Percentiles rank a stretch among this genome's conserved stretches.
Evolutionary conservation across 768 basidiomycete species (phyloP).

Genomic region (Lanmaoa pseudosensibilis): DNA sequence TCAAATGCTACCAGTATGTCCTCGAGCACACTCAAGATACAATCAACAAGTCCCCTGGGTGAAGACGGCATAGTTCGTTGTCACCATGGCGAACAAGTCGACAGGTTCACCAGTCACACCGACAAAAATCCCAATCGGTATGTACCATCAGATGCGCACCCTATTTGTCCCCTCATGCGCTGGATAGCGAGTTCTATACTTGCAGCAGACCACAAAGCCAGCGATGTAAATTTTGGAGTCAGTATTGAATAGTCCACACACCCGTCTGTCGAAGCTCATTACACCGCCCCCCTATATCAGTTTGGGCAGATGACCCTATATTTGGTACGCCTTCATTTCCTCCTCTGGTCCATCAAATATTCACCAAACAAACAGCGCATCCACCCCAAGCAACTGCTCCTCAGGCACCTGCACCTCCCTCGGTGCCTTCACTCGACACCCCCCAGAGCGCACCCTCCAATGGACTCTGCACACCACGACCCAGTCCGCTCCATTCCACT

Average conservation of each 20-base stretch:
- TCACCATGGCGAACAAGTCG: slow-evolving; percentile 29
- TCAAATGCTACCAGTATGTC: not conserved
- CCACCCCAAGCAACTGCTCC: not conserved
- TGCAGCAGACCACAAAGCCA: slow-evolving; percentile 28
- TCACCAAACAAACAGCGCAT: not conserved
- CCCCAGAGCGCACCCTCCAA: not conserved
- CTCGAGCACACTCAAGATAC: not conserved
- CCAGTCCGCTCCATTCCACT: not conserved
- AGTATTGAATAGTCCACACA: not conserved
- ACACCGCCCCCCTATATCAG: slow-evolving; percentile 18
- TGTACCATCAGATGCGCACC: slow-evolving; percentile 1
- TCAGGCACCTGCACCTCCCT: not conserved
- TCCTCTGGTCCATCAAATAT: not conserved
- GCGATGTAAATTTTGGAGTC: slow-evolving; percentile 39
- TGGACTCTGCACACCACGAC: not conserved
- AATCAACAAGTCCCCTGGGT: slow-evolving; percentile 27
- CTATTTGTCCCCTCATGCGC: not conserved
- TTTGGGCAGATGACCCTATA: slow-evolving; percentile 33
- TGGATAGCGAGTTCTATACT: slow-evolving; percentile 36
- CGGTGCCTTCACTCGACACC: not conserved
- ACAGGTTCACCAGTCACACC: slow-evolving; percentile 32
- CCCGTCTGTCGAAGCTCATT: not conserved
- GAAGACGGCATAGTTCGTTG: slow-evolving; percentile 37
- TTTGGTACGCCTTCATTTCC: slow-evolving; percentile 4
- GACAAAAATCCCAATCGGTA: slow-evolving; percentile 38